These are phyloP conservation scores for Wallacemonas rigidus DNA, from an alignment of 208 protist species.

Conservation along the genomic window DNA sequence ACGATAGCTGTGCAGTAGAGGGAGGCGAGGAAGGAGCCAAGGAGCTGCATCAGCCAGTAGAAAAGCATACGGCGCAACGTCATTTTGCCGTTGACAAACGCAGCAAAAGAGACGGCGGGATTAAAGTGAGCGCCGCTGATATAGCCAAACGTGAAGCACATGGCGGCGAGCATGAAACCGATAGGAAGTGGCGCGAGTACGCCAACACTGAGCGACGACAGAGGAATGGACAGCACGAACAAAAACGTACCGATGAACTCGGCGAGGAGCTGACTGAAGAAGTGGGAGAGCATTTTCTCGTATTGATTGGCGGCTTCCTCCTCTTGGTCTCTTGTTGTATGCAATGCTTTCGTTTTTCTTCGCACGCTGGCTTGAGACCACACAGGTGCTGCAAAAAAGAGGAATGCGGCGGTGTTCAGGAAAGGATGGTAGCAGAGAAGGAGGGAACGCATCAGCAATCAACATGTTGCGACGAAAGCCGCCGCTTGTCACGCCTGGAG, in stretches of 20 bases:
- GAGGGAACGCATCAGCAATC: too few species aligned
- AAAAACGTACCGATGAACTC: slow-evolving; percentile 90
- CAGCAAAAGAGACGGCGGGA: slow-evolving; percentile 89
- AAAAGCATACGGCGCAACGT: slow-evolving; percentile 51
- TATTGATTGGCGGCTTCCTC: slow-evolving; percentile 6
- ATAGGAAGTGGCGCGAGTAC: slow-evolving; percentile 76
- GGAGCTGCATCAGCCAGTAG: slow-evolving; percentile 80
- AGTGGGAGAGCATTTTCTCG: slow-evolving; percentile 55
- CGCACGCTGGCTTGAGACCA: not conserved
- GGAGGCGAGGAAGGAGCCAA: slow-evolving; percentile 69
- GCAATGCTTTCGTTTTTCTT: not conserved
- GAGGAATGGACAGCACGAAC: slow-evolving; percentile 76
- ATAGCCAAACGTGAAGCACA: slow-evolving; percentile 93
- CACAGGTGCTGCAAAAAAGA: not conserved
- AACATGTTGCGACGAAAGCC: too few species aligned
- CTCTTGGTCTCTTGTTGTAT: slow-evolving; percentile 7
- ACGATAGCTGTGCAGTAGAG: slow-evolving; percentile 81
- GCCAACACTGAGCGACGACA: slow-evolving; percentile 71
- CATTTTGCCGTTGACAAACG: slow-evolving; percentile 83
- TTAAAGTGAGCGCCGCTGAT: slow-evolving; percentile 94
- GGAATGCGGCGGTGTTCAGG: too few species aligned
- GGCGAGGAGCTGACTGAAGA: slow-evolving; percentile 66
- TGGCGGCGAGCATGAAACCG: slow-evolving; percentile 85
- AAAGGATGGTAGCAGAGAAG: too few species aligned
- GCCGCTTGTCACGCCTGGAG: too few species aligned